Base-by-base conservation (phyloP, 2,329 filamentous ascomycete species). In the Akanthomyces uredinophilus region DNA sequence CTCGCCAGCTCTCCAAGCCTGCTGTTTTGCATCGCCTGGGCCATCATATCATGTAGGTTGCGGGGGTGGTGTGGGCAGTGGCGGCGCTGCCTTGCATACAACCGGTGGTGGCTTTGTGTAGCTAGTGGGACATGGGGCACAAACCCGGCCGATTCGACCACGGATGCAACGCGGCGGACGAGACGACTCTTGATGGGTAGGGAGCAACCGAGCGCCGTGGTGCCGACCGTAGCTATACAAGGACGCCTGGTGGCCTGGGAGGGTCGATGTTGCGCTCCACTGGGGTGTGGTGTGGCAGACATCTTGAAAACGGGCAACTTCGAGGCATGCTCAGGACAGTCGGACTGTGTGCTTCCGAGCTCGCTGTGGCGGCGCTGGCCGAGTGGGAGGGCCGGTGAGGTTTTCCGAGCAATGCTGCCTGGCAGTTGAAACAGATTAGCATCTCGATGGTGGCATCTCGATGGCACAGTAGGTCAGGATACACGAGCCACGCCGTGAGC, bases 161-260 rank as follows among this genome's bases (percentile, higher is more conserved):
- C 46, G 35, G 46, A 60, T 60, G 56, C 56, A 52, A 60, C 47
- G 37, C 56, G 32, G 46, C 20, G 56, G 47, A 32, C n/a, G 22
- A 29, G 46, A 22, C 41, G 5, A 37, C 5, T 20, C 7, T 35
- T 39, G 16, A 27, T 49, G 56, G 44, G 20, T 59, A 32, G 44
- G 20, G 50, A 32, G 46, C 16, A 32, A 51, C 46, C 56, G 56
- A 59, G 44, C 56, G 56, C 56, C 32, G 56, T 46, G 37, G n/a
- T 50, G 29, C 56, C 56, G 56, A 41, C 46, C 39, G 35, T 5
- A 44, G n/a, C 41, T 46, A 29, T 29, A 41, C 55, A 50, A 50
- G 56, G 56, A 29, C 5, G 29, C 22, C 43, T 24, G 29, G 54
- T 41, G 47, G 29, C 22, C 43, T 24, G 29, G 54, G 53, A 56